Evolutionary conservation across 306 rosid genomes (phyloP), one percentile per base, ranked within the genome.

Genomic region (Rubus parviflorus): DNA sequence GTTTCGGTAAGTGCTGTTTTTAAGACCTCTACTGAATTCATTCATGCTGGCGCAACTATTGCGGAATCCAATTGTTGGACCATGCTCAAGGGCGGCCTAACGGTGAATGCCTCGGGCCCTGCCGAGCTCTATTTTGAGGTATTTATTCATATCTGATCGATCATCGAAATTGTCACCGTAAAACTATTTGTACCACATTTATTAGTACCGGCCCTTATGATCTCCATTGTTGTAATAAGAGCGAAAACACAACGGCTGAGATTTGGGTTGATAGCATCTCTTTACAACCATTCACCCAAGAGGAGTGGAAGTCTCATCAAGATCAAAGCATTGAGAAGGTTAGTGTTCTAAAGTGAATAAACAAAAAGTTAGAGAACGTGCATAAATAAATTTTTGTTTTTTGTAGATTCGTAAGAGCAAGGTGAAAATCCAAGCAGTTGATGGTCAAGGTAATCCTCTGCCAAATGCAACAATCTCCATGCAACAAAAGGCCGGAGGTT

Each of bases 71-170:
- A 78, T 10, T 93, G 97, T 35, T 91, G 97, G 98, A 88, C 97
- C 68, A 87, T 91, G 92, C 90, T 93, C 57, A 93, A 93, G 83
- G 97, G 96, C n/a, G n/a, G n/a, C n/a, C n/a, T n/a, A n/a, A n/a
- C 71, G 98, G 90, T 78, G 0, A 72, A 86, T 48, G 81, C 79
- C 30, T 79, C 97, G 1, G 89, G 86, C 22, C 42, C 83, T 1
- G 89, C 90, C 0, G 74, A 85, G 11, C 93, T 93, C 43, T 91
- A 83, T 80, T 93, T 91, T 19, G 82, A 93, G 96, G 97, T 91
- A 77, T 8, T 20, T 10, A 22, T 8, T 9, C 16, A 15, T 25
- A 25, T 25, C 30, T 25, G 30, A 25, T 25, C 1, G 30, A 25
- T 25, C 30, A 25, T 25, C 30, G 1, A 25, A 25, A 25, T 25